phyloP scores from a whole-genome alignment of 805 yeast species.

The Candida ovalis region DNA sequence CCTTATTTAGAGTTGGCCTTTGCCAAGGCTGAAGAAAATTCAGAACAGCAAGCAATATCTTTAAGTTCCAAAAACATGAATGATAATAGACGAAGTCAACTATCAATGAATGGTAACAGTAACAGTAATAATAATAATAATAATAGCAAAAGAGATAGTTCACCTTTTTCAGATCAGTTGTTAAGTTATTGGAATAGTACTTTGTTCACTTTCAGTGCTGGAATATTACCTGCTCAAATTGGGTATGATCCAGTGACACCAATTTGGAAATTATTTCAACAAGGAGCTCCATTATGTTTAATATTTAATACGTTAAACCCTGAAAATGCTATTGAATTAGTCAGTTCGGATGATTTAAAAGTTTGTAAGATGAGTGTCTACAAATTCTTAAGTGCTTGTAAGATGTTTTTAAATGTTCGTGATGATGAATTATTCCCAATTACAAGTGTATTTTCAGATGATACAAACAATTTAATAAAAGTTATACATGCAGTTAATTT shows the following conservation, averaged over 20 bases:
- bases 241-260: slow-evolving; percentile 92
- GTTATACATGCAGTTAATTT: slow-evolving; percentile 69
- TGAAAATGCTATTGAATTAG: slow-evolving; percentile 47
- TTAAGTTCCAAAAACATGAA: slow-evolving; percentile 14
- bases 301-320: slow-evolving; percentile 69
- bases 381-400: slow-evolving; percentile 84
- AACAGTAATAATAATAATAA: neutral
- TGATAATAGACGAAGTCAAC: too few relatives aligned
- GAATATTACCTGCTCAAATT: slow-evolving; percentile 68
- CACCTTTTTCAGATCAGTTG: slow-evolving; percentile 13
- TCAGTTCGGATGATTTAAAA: slow-evolving; percentile 75
- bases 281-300: slow-evolving; percentile 88
- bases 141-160: slow-evolving; percentile 1
- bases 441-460: slow-evolving; percentile 81
- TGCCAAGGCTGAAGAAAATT: slow-evolving; percentile 59
- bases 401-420: slow-evolving; percentile 64
- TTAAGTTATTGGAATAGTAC: slow-evolving; percentile 33
- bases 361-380: slow-evolving; percentile 86
- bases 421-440: slow-evolving; percentile 87
- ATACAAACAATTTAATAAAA: slow-evolving; percentile 70
- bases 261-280: slow-evolving; percentile 81
- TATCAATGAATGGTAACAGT: neutral
- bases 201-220: slow-evolving; percentile 65
- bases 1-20: slow-evolving; percentile 65
- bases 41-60: slow-evolving; percentile 64